A percentile compares a stretch with the other conserved stretches of the same genome.
These are phyloP conservation scores for Zanthoxylum bungeanum DNA, from an alignment of 345 rosid genomes.

Conservation along the genomic window DNA sequence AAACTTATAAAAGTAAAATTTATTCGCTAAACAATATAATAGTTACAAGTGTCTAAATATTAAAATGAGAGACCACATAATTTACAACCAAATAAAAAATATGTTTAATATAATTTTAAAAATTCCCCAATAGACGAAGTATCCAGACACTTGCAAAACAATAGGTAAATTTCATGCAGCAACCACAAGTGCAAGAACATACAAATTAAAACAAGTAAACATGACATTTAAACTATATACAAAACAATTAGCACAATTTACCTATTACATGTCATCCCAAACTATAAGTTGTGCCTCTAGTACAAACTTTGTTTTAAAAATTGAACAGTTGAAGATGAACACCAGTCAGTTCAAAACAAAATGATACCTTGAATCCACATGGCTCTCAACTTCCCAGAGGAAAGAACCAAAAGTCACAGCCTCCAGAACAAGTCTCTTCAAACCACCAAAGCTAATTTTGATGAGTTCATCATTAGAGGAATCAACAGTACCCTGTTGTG, in stretches of 20 bases:
- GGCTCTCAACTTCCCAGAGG: constrained; percentile 96
- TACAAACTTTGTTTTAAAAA: not conserved
- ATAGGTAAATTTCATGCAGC: too few species aligned
- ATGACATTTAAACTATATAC: constrained; percentile 14
- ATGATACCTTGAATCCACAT: constrained; percentile 90
- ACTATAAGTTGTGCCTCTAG: constrained; percentile 11
- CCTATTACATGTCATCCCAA: not conserved
- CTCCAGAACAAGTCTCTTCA: constrained; percentile 92
- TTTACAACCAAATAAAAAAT: too few species aligned
- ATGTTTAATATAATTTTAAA: too few species aligned
- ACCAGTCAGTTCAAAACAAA: constrained; percentile 61
- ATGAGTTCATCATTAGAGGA: constrained; percentile 69
- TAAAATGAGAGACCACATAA: too few species aligned
- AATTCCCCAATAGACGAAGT: too few species aligned
- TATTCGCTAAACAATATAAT: too few species aligned
- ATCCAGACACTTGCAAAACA: too few species aligned
- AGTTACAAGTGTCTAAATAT: too few species aligned
- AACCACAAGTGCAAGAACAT: too few species aligned
- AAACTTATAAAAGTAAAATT: too few species aligned
- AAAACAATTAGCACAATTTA: constrained; percentile 6
- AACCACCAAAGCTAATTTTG: constrained; percentile 79
- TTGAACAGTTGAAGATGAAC: constrained; percentile 1
- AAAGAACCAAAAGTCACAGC: constrained; percentile 97
- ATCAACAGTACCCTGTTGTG: constrained; percentile 68
- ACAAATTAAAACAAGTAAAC: too few species aligned